Conservation (phyloP, 2,329 filamentous ascomycete species). For the Aspergillus ruber region DNA sequence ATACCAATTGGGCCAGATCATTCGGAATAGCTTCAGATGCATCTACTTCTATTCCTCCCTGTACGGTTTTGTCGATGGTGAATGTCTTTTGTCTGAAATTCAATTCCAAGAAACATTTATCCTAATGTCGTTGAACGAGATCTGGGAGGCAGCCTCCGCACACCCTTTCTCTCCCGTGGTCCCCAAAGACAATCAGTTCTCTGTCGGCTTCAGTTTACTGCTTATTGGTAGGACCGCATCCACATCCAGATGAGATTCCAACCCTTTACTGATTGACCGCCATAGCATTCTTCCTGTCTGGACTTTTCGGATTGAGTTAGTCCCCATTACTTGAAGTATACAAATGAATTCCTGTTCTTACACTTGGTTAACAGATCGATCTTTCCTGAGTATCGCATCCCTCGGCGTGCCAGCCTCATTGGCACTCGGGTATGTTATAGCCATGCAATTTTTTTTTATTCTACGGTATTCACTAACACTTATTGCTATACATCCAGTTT, state of each 20-base stretch:
- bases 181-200: constrained; percentile 77
- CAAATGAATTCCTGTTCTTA: constrained; percentile 7
- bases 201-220: constrained; percentile 70
- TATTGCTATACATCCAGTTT: constrained; percentile 51
- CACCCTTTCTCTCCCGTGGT: constrained; percentile 76
- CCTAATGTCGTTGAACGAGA: constrained; percentile 66
- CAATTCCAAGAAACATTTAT: not conserved
- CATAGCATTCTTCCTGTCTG: constrained; percentile 60
- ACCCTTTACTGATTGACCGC: constrained; percentile 11
- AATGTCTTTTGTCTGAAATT: not conserved
- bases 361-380: constrained; percentile 58
- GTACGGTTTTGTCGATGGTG: not conserved
- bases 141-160: constrained; percentile 89
- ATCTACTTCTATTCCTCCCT: constrained; percentile 3
- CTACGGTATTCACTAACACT: constrained; percentile 6
- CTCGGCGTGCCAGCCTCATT: constrained; percentile 82
- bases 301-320: constrained; percentile 81
- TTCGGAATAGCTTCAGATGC: not conserved
- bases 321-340: constrained; percentile 1
- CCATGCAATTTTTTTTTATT: constrained; percentile 2
- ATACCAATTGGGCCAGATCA: constrained; percentile 16
- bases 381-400: constrained; percentile 66
- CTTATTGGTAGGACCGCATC: constrained; percentile 48
- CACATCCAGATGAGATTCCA: constrained; percentile 1
- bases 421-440: constrained; percentile 69